Base-by-base conservation (phyloP, 768 basidiomycete genomes). In the Scleroderma citrinum region DNA sequence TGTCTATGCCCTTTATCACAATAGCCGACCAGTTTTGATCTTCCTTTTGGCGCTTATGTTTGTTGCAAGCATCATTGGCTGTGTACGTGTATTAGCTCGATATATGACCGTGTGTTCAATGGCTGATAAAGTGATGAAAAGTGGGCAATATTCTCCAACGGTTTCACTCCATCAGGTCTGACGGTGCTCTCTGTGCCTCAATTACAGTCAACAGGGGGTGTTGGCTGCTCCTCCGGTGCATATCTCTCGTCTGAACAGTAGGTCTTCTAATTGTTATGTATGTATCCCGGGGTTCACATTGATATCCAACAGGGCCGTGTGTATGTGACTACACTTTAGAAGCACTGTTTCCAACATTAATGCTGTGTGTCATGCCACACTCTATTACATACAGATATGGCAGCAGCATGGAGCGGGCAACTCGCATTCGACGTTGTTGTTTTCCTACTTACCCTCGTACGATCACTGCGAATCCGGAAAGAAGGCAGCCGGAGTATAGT, bases 371-470 rank as follows among this genome's bases (percentile, higher is more conserved):
- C 5, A 20, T 7, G 11, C 40, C 16, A 6, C 23, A 26, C 19
- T 13, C 23, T 12, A 14, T 23, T 21, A n/a, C 16, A 19, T 39
- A 17, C 19, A 60, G 57, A 47, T 16, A 24, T 46, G 1, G 50
- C 51, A 2, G n/a, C 46, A n/a, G 49, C 26, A 5, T 59, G 55
- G 49, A 21, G 45, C 6, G 40, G 43, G 13, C 51, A 57, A 29
- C 47, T 65, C 19, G 36, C 42, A 11, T 62, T 61, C 34, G 61
- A 64, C 23, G 13, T 48, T 14, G 23, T 58, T 38, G 38, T 61
- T 17, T 64, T 64, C 48, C 7, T 36, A 17, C 44, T 65, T 5
- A 65, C 57, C 3, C 29, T 60, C 3, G 48, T 51, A 49, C 58
- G 45, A 39, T 48, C 55, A 1, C 48, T n/a, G 23, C 29, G 23